Conservation (phyloP, 169 alveolate species). For the Eimeria mitis region DNA sequence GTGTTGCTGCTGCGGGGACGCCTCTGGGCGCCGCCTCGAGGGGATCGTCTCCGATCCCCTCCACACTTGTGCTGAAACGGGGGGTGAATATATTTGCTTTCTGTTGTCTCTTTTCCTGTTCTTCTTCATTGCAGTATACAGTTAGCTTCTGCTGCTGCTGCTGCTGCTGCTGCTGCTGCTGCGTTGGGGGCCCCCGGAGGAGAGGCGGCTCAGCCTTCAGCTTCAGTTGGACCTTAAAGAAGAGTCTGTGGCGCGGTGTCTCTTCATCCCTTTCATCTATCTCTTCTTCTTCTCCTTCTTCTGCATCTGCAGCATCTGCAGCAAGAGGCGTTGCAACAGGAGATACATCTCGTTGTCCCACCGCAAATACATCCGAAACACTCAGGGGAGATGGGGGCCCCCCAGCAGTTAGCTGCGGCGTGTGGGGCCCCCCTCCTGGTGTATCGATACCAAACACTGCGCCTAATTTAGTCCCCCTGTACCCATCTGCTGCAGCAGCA, state of each 20-base stretch:
- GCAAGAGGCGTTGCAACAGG: slow-evolving; percentile 5
- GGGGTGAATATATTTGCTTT: neutral
- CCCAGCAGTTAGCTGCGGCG: neutral
- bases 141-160: neutral
- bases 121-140: neutral
- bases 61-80: neutral
- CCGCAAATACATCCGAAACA: neutral
- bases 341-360: neutral
- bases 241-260: neutral
- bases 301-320: no score
- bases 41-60: neutral
- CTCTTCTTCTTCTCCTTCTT: neutral
- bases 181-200: neutral
- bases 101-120: neutral
- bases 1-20: neutral
- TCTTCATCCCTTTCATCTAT: neutral
- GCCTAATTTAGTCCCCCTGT: neutral
- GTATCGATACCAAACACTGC: neutral
- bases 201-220: slow-evolving; percentile 33
- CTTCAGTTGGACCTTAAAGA: slow-evolving; percentile 3
- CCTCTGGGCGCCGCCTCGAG: neutral
- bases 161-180: slow-evolving; percentile 21
- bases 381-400: neutral
- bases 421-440: neutral
- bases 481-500: neutral